Evolutionary conservation across 805 yeast genomes (phyloP).

Genomic region (Metschnikowia baotianmanensis): DNA sequence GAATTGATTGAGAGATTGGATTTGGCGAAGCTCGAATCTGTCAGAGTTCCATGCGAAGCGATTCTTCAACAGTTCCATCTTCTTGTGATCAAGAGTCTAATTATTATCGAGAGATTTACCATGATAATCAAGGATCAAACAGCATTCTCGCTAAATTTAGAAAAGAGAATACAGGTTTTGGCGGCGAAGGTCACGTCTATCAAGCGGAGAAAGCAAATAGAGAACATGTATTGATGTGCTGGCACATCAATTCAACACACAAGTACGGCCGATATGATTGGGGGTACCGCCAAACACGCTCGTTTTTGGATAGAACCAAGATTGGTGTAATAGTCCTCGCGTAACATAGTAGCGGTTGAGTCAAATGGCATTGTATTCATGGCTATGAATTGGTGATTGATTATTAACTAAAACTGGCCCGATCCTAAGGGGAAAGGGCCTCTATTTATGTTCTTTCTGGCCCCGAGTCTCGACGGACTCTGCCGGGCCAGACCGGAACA

Average conservation of each 20-base stretch:
- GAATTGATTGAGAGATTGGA: conserved; percentile 5
- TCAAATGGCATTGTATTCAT: no score
- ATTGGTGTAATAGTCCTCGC: no score
- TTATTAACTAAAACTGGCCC: no score
- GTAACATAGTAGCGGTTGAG: no score
- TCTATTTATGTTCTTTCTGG: no score
- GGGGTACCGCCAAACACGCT: no score
- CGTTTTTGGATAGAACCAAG: no score
- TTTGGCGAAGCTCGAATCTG: background rate
- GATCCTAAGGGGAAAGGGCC: no score
- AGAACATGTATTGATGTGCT: conserved; percentile 8
- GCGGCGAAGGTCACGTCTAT: conserved; percentile 1
- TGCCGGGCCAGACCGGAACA: no score
- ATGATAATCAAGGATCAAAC: conserved; percentile 24
- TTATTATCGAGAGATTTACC: conserved; percentile 29
- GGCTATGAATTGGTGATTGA: no score
- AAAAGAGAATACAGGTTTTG: conserved; percentile 14
- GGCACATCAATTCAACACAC: background rate
- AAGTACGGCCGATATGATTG: no score
- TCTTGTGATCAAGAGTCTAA: conserved; percentile 28
- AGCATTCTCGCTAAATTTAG: conserved; percentile 26
- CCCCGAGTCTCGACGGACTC: no score
- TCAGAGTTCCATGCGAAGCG: conserved; percentile 9
- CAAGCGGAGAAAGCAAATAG: conserved; percentile 1
- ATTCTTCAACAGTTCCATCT: conserved; percentile 21